Conservation (phyloP, 306 rosid genomes). For the Vigna reflexopilosa region DNA sequence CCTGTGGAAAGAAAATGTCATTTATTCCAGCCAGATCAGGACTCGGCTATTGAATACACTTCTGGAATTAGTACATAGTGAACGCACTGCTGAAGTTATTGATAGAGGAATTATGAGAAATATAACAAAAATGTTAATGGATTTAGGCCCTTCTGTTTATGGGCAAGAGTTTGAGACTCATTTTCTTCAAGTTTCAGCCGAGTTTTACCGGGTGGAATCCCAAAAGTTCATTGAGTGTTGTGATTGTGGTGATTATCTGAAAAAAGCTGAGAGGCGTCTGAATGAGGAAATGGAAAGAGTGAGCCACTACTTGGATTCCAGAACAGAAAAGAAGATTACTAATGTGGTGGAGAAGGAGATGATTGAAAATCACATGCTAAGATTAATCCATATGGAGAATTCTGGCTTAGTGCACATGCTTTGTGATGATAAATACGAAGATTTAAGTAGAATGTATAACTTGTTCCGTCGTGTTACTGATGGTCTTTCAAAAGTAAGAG, state of each 20-base stretch:
- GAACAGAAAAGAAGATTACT: constrained; percentile 79
- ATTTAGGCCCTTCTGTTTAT: constrained; percentile 88
- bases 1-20: constrained; percentile 88
- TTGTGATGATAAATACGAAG: constrained; percentile 86
- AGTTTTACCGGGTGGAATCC: constrained; percentile 83
- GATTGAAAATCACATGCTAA: constrained; percentile 91
- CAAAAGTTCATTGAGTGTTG: constrained; percentile 86
- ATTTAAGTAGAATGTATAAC: constrained; percentile 86
- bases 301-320: constrained; percentile 85
- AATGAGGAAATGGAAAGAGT: constrained; percentile 95
- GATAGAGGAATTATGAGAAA: constrained; percentile 88
- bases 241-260: constrained; percentile 92
- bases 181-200: constrained; percentile 82
- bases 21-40: constrained; percentile 80
- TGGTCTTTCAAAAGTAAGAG: constrained; percentile 76
- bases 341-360: constrained; percentile 91
- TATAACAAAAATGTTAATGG: constrained; percentile 86
- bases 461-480: constrained; percentile 81
- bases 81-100: constrained; percentile 88
- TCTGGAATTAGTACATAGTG: constrained; percentile 74
- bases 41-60: constrained; percentile 72
- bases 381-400: constrained; percentile 90
- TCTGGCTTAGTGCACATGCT: constrained; percentile 93
- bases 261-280: constrained; percentile 90
- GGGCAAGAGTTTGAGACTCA: constrained; percentile 82